Base-by-base conservation (phyloP, 331 rosid genomes). In the Pyrus hybrid region DNA sequence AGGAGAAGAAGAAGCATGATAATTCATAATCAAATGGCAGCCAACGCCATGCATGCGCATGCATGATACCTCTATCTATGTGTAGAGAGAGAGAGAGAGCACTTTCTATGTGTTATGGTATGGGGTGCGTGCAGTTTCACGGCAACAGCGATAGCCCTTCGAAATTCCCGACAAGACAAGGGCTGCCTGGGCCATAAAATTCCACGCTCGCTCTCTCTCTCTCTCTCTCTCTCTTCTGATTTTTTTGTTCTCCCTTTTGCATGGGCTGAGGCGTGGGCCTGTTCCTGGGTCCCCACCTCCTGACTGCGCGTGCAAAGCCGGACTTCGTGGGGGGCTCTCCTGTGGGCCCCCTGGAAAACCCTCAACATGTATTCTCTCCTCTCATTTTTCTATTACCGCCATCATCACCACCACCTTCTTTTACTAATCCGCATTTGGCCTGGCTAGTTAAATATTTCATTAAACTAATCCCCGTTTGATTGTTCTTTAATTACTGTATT, bases 281-380 rank as follows among this genome's bases (percentile, higher is more conserved):
- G 68, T 57, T 4, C 22, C 20, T 41, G 72, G 75, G 88, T 69
- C 63, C 88, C 85, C 83, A 25, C 62, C 58, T 16, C 88, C 90
- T 84, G 90, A 84, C 90, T 86, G 83, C 90, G 90, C 90, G 86
- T 86, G 90, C 90, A 79, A 81, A 76, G 90, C 88, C 88, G 90
- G 85, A 79, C 88, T 83, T 86, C 81, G 82, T 86, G 90, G 87
- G 87, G 86, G 86, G 86, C 77, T 85, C 88, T 75, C 81, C 51
- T 25, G 53, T 68, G 77, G 83, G 74, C 17, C 85, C 85, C 81
- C 63, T 10, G 56, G 56, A 49, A 49, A 49, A 17, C 56, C 56
- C 56, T 17, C 56, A 18, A 49, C 56, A 49, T 49, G 56, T 49
- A n/a, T 18, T 56, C 2, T 56, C 62, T 56, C 6, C 0, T 8